Base-by-base conservation (phyloP, 1,139 yeast genomes). In the Blastobotrys apis region DNA sequence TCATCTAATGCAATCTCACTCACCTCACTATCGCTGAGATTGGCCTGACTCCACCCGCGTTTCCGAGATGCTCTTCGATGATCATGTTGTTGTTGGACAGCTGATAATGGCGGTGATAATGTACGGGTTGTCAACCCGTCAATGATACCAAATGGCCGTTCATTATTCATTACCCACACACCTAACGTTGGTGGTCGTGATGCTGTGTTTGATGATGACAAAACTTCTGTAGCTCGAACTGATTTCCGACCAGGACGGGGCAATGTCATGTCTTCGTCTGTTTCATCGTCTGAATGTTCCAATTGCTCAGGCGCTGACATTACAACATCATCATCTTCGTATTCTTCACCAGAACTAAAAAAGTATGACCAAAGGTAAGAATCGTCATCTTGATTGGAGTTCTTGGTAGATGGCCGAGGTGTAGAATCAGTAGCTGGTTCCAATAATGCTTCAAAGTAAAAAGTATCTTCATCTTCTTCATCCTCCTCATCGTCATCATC, bases 51-150 rank as follows among this genome's bases (percentile, higher is more conserved):
- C 41, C 44, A 47, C 27, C 42, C 44, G 12, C 49, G 41, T 36
- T 47, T 47, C 4, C 47, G 34, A 23, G 26, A 23, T 21, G 29
- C 16, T 37, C 44, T 15, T 22, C 45, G 27, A 22, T 27, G 39
- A 16, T n/a, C 23, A 25, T 27, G 39, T 22, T 33, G 40, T 38
- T 34, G 22, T 41, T 15, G 36, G 53, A 13, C n/a, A 25, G 37
- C 12, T 43, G 39, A n/a, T 3, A 58, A 52, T 42, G 60, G 65
- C 43, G 56, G 81, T 70, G 64, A 73, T 65, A 88, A 70, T 1
- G 94, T 81, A 46, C 96, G 72, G 0, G 97, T 92, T 1, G 95
- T 81, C 27, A 86, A 72, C 4, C 98, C 97, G 62, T 92, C 97
- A 56, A 92, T 90, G 48, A 92, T 87, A 22, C 96, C 94, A 65